These are phyloP conservation scores for Puccinellia tenuiflora DNA, from an alignment of 176 grass and related monocot species.

Conservation along the genomic window DNA sequence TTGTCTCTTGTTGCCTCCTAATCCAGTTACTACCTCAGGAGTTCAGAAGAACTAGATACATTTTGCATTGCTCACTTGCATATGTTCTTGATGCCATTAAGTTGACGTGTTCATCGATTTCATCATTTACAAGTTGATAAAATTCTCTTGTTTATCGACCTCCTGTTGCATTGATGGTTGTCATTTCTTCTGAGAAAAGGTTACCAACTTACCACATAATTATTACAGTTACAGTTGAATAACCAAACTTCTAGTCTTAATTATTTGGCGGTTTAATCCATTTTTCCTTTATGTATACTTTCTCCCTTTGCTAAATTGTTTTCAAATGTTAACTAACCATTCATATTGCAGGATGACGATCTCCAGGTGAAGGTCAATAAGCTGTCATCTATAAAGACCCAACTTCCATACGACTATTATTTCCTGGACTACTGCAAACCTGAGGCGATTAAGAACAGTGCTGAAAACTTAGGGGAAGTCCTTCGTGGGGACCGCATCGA, in stretches of 20 bases:
- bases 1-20: neutral
- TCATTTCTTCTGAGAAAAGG: neutral
- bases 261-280: neutral
- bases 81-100: neutral
- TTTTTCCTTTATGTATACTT: neutral
- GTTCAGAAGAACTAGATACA: neutral
- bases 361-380: constrained; percentile 89
- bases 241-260: neutral
- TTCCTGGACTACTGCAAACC: constrained; percentile 84
- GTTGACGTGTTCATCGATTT: neutral
- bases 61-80: neutral
- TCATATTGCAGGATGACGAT: constrained; percentile 51
- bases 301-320: neutral
- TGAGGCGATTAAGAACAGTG: constrained; percentile 57
- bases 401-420: constrained; percentile 89
- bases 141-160: neutral
- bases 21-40: neutral
- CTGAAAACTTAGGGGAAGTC: constrained; percentile 81
- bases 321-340: neutral
- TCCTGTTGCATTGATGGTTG: neutral
- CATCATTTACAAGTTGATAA: neutral
- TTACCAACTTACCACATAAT: neutral
- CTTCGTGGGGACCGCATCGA: constrained; percentile 86
- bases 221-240: neutral
- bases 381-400: constrained; percentile 76